Conservation (phyloP, 306 rosid species). For the Rosa lucieae region DNA sequence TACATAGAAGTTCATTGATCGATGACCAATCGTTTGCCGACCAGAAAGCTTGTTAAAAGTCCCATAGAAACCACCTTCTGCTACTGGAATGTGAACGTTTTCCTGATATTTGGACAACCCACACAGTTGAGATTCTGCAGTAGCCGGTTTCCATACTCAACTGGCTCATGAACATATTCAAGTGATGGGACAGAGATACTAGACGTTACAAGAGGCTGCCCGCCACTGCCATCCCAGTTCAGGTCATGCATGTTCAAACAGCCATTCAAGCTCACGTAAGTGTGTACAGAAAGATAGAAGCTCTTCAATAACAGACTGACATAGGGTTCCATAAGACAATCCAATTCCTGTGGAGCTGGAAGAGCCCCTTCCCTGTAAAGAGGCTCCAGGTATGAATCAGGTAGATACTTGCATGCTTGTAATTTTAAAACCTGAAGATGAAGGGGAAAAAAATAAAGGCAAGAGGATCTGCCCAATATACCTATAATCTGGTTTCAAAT, state of each 20-base stretch:
- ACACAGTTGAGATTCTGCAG: constrained; percentile 91
- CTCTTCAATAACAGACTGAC: constrained; percentile 94
- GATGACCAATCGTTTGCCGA: constrained; percentile 20
- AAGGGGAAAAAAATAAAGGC: neutral
- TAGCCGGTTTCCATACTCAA: constrained; percentile 63
- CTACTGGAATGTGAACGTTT: constrained; percentile 74
- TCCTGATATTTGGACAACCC: constrained; percentile 86
- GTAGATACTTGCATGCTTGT: constrained; percentile 93
- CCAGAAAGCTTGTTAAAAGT: constrained; percentile 28
- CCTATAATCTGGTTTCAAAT: neutral
- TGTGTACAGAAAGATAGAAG: constrained; percentile 90
- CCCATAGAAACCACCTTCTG: constrained; percentile 63
- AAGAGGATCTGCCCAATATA: neutral
- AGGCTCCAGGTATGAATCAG: constrained; percentile 85
- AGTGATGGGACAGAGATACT: constrained; percentile 28
- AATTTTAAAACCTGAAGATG: constrained; percentile 76
- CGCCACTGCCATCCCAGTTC: constrained; percentile 66
- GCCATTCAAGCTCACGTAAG: constrained; percentile 94
- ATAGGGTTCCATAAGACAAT: constrained; percentile 88
- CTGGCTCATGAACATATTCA: constrained; percentile 38
- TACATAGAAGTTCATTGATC: constrained; percentile 39
- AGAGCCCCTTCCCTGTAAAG: constrained; percentile 90
- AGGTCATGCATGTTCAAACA: constrained; percentile 95
- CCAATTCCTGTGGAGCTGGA: constrained; percentile 90
- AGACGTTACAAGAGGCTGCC: constrained; percentile 39